These are phyloP conservation scores for Tarenaya hassleriana DNA, from an alignment of 345 rosid species.

Conservation along the genomic window DNA sequence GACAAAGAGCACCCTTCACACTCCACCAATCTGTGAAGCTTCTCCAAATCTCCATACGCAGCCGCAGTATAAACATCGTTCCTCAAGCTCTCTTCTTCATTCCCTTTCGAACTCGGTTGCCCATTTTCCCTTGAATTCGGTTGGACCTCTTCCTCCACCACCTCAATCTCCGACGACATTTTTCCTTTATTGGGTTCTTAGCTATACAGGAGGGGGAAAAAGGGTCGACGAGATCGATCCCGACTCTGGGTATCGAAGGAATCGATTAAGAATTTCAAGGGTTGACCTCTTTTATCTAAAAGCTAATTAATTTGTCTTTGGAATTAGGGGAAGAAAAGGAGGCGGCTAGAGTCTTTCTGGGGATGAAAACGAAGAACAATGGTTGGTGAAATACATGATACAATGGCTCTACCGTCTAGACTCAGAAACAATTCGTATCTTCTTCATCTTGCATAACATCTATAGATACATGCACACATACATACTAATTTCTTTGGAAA, in stretches of 20 bases:
- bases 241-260: slow-evolving; percentile 10
- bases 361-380: slow-evolving; percentile 21
- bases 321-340: slow-evolving; percentile 11
- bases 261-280: slow-evolving; percentile 14
- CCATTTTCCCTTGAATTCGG: slow-evolving; percentile 31
- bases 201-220: not conserved
- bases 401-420: slow-evolving; percentile 39
- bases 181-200: not conserved
- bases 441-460: too few species aligned
- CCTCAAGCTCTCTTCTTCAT: slow-evolving; percentile 55
- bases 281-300: slow-evolving; percentile 24
- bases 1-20: slow-evolving; percentile 80
- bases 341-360: slow-evolving; percentile 41
- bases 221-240: slow-evolving; percentile 17
- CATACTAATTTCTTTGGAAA: too few species aligned
- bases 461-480: too few species aligned
- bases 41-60: slow-evolving; percentile 96
- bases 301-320: slow-evolving; percentile 1
- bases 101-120: slow-evolving; percentile 28
- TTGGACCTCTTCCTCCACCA: slow-evolving; percentile 64
- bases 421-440: too few species aligned
- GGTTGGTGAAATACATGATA: not conserved
- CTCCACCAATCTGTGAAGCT: slow-evolving; percentile 92
- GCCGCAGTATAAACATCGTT: slow-evolving; percentile 90
- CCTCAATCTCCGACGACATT: slow-evolving; percentile 99